These are phyloP conservation scores for Pouteria campechiana DNA, from an alignment of 179 eudicot species.

Conservation along the genomic window DNA sequence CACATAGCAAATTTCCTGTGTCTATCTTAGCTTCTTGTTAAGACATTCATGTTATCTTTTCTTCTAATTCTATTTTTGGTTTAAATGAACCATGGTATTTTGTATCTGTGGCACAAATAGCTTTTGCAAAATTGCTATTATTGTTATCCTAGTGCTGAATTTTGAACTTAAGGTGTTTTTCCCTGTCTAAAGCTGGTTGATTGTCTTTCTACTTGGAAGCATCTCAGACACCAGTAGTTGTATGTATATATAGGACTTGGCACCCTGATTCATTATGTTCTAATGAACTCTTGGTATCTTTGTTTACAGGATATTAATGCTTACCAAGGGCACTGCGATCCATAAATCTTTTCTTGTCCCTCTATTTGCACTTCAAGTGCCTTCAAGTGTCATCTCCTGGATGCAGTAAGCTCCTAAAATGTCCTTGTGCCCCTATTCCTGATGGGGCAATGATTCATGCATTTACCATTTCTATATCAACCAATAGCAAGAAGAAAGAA, in stretches of 20 bases:
- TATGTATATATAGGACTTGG: too few relatives aligned
- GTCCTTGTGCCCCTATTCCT: background rate
- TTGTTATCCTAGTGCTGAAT: background rate
- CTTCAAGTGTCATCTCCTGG: conserved; percentile 64
- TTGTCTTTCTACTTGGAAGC: too few relatives aligned
- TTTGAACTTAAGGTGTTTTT: conserved; percentile 3
- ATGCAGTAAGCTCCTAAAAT: conserved; percentile 47
- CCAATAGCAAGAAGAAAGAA: too few relatives aligned
- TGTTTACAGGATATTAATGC: conserved; percentile 63
- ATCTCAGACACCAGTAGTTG: too few relatives aligned
- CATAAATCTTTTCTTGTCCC: conserved; percentile 81
- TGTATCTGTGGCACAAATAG: background rate
- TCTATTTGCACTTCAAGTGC: conserved; percentile 79
- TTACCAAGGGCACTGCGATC: conserved; percentile 66
- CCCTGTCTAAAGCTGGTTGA: background rate
- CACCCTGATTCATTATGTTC: background rate
- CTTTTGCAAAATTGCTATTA: background rate
- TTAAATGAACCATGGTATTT: too few relatives aligned
- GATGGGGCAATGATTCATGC: background rate
- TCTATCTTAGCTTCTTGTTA: too few relatives aligned
- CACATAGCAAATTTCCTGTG: too few relatives aligned
- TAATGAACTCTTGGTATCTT: background rate
- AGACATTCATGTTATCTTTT: too few relatives aligned
- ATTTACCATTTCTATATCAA: background rate
- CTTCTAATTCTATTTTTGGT: too few relatives aligned